Conservation (phyloP, 495 filamentous ascomycete species). For the Cercophora newfieldiana region DNA sequence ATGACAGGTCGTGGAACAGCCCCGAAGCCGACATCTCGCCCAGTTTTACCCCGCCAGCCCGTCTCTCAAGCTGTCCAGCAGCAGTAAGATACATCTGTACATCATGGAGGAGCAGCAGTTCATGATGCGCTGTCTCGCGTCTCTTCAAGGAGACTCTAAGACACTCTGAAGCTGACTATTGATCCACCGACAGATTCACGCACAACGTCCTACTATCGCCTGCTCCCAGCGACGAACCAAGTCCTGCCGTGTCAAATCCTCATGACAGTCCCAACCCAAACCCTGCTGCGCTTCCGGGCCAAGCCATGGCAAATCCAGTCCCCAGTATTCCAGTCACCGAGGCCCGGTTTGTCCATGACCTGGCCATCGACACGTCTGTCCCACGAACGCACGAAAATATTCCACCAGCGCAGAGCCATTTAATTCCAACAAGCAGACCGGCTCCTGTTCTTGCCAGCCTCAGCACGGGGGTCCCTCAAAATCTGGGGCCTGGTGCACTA, state of each 20-base stretch:
- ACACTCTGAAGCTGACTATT: slow-evolving; percentile 13
- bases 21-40: slow-evolving; percentile 40
- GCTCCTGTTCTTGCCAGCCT: background rate
- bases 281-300: slow-evolving; percentile 20
- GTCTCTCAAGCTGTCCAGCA: slow-evolving; percentile 13
- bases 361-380: background rate
- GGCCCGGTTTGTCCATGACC: slow-evolving; percentile 30
- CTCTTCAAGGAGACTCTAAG: too few relatives aligned
- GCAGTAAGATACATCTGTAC: slow-evolving; percentile 11
- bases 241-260: slow-evolving; percentile 36
- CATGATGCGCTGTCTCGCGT: too few relatives aligned
- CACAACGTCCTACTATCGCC: slow-evolving; percentile 53
- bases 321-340: slow-evolving; percentile 22
- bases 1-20: slow-evolving; percentile 53
- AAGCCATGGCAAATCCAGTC: slow-evolving; percentile 9
- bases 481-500: background rate
- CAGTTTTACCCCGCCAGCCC: slow-evolving; percentile 6
- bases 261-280: slow-evolving; percentile 33
- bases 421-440: background rate
- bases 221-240: slow-evolving; percentile 56
- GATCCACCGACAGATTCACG: slow-evolving; percentile 14
- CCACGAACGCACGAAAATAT: background rate
- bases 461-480: background rate
- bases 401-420: background rate
- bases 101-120: background rate